Percentiles rank a stretch among this genome's conserved stretches.
Conservation (phyloP, 108 stramenopile species). For the Aurantiochytrium sp. region DNA sequence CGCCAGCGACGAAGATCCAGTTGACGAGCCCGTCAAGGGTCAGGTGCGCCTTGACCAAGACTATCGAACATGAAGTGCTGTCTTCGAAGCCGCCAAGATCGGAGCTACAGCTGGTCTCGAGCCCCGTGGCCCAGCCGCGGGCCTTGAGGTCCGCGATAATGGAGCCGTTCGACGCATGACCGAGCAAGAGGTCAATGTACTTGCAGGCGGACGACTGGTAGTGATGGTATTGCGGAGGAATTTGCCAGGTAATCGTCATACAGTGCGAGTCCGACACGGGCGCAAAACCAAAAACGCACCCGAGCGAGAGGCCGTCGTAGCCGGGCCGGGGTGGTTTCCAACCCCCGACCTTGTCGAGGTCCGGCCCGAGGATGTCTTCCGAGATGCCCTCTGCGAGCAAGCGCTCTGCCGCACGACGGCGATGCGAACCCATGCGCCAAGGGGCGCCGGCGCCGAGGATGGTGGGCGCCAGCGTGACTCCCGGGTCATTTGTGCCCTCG, state of each 20-base stretch:
- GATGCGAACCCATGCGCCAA: not conserved
- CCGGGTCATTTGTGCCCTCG: conserved; percentile 52
- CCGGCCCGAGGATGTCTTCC: not conserved
- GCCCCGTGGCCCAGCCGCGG: conserved; percentile 66
- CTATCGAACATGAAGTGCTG: conserved; percentile 65
- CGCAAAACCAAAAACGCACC: conserved; percentile 62
- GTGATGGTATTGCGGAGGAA: conserved; percentile 60
- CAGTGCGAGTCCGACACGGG: conserved; percentile 75
- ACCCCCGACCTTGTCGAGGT: not conserved
- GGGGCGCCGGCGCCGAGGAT: not conserved
- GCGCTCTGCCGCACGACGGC: not conserved
- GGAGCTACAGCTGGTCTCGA: conserved; percentile 66
- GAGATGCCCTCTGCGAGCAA: not conserved
- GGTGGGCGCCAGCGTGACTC: not conserved
- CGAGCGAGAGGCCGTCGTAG: not conserved
- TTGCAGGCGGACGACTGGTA: conserved; percentile 63
- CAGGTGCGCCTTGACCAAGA: conserved; percentile 62
- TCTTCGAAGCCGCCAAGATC: conserved; percentile 41
- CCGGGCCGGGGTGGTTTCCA: not conserved
- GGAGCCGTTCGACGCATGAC: conserved; percentile 87
- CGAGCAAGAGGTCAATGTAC: conserved; percentile 83
- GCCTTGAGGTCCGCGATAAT: conserved; percentile 72
- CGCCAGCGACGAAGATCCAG: not conserved
- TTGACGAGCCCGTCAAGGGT: conserved; percentile 53
- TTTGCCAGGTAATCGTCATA: conserved; percentile 74